Conservation (phyloP, 2,329 filamentous ascomycete genomes). For the Fusarium virguliforme region DNA sequence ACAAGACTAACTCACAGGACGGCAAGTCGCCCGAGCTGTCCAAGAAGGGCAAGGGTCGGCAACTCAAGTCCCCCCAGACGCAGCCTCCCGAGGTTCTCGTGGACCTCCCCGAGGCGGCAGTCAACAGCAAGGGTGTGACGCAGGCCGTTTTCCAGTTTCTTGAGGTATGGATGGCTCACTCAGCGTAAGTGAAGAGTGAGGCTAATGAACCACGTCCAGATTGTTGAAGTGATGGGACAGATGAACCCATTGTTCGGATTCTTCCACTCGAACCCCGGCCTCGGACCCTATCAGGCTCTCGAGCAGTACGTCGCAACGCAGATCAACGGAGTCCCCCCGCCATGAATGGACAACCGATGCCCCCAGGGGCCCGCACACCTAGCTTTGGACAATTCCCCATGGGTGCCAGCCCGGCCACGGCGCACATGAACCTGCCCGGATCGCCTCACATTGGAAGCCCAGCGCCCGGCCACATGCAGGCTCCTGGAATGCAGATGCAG, state of each 20-base stretch:
- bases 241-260: slow-evolving; percentile 76
- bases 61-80: slow-evolving; percentile 72
- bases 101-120: slow-evolving; percentile 71
- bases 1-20: slow-evolving; percentile 71
- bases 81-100: slow-evolving; percentile 72
- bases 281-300: slow-evolving; percentile 72
- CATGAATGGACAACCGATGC: slow-evolving; percentile 67
- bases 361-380: slow-evolving; percentile 68
- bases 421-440: slow-evolving; percentile 74
- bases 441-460: slow-evolving; percentile 75
- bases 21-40: slow-evolving; percentile 77
- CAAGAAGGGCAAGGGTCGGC: slow-evolving; percentile 75
- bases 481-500: slow-evolving; percentile 77
- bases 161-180: slow-evolving; percentile 64
- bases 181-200: slow-evolving; percentile 40
- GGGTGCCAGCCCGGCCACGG: slow-evolving; percentile 72
- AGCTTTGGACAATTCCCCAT: slow-evolving; percentile 72
- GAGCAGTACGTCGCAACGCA: slow-evolving; percentile 71
- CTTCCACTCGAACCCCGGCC: slow-evolving; percentile 68
- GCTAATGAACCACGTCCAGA: slow-evolving; percentile 59
- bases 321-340: slow-evolving; percentile 60
- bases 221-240: slow-evolving; percentile 77
- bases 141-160: slow-evolving; percentile 75
- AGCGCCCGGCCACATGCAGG: slow-evolving; percentile 74
- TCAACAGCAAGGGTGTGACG: slow-evolving; percentile 74